Evolutionary conservation across 345 rosid species (phyloP), one percentile per base, ranked within the genome.

Genomic region (Crucihimalaya himalaica): DNA sequence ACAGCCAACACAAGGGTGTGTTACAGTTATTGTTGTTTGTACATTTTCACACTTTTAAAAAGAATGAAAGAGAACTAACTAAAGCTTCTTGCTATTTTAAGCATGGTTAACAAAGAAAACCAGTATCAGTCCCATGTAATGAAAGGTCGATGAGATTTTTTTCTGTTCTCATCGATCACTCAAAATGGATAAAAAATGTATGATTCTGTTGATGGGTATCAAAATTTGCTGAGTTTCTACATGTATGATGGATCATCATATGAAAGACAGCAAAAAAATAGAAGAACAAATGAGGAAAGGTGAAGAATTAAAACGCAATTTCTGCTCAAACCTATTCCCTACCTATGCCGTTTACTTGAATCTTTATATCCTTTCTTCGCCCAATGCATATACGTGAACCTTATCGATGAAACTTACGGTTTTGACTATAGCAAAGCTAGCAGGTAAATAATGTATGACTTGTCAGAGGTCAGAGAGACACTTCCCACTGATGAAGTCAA

Each of bases 401-500:
- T 37, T 59, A 53, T 63, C 19, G 14, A 42, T 5, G 66, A 18
- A 59, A 45, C 43, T 53, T 37, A 39, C 35, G 61, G 20, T 19
- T 43, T 45, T 45, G 21, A 70, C 11, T 25, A 56, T 16, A 55
- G 43, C 54, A 43, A 43, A 62, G 35, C 35, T 15, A 32, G 1
- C 10, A 71, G 59, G 31, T 60, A 4, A 21, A 27, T n/a, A 37
- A 21, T 47, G 32, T 56, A 9, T 50, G 48, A 35, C 51, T 52
- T 21, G 23, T 90, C 78, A 92, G 65, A 96, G 98, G 73, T 90
- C 91, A 6, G 86, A 74, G 25, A 92, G 78, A 77, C 80, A 63
- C 82, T 96, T 96, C 11, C 97, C 96, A 16, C 58, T 80, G 74
- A 92, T 79, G 79, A 81, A 95, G 48, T 92, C 90, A 39, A 92